Evolutionary conservation across 2,329 filamentous ascomycete genomes (phyloP).

Genomic region (Botrytis hyacinthi): DNA sequence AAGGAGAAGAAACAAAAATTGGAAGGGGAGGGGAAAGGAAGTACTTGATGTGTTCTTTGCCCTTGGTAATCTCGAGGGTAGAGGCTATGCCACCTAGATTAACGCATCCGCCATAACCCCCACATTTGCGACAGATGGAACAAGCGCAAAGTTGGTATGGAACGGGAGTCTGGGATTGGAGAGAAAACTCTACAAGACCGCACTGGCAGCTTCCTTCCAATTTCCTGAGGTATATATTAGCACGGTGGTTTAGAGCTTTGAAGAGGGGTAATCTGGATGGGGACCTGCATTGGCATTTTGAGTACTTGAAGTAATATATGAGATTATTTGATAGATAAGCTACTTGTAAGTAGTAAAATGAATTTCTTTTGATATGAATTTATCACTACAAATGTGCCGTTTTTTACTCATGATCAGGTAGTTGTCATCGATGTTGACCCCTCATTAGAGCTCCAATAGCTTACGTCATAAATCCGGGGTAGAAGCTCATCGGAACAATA

Average conservation of each 20-base stretch:
- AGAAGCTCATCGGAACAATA: not conserved
- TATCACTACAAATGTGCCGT: not conserved
- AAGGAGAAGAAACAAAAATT: not conserved
- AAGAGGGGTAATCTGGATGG: not conserved
- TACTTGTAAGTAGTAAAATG: not conserved
- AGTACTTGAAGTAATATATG: not conserved
- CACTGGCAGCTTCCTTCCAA: constrained; percentile 51
- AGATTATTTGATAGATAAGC: too few species aligned
- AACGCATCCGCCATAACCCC: constrained; percentile 45
- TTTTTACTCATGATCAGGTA: not conserved
- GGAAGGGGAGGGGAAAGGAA: constrained; percentile 13
- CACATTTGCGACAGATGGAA: constrained; percentile 49
- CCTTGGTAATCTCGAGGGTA: constrained; percentile 44
- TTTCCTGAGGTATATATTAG: constrained; percentile 38
- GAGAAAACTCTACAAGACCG: constrained; percentile 46
- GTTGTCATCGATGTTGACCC: not conserved
- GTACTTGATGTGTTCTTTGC: constrained; percentile 46
- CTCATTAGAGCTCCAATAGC: not conserved
- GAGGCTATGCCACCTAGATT: constrained; percentile 47
- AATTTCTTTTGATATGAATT: not conserved
- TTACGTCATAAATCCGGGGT: constrained; percentile 17
- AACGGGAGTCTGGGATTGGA: constrained; percentile 47
- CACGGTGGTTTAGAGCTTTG: not conserved
- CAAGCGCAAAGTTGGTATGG: constrained; percentile 50
- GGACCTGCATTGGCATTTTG: constrained; percentile 19